Evolutionary conservation across 768 basidiomycete species (phyloP).

Genomic region (Hygrophoropsis aurantiaca): DNA sequence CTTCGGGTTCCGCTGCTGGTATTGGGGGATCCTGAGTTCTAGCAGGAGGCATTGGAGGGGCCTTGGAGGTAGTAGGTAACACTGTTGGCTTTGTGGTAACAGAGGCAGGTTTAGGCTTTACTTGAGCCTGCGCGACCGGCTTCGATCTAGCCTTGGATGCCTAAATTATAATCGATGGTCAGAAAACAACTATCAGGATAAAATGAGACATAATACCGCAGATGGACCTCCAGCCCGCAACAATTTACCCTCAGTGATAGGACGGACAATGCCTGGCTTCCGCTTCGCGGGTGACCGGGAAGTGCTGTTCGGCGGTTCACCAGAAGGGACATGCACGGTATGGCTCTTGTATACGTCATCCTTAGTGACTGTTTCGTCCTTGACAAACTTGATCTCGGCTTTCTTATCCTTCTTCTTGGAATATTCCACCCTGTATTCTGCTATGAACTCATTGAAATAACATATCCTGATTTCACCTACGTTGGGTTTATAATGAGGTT

Average conservation of each 20-base stretch:
- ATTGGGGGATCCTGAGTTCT: slow-evolving; percentile 50
- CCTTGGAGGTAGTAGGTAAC: slow-evolving; percentile 26
- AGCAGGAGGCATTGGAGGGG: slow-evolving; percentile 42
- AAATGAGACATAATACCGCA: slow-evolving; percentile 32
- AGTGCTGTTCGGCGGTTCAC: slow-evolving; percentile 78
- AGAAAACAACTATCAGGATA: background rate
- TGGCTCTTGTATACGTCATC: slow-evolving; percentile 94
- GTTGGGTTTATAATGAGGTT: slow-evolving; percentile 71
- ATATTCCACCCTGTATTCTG: slow-evolving; percentile 69
- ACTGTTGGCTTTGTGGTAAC: slow-evolving; percentile 32
- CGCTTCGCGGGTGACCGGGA: slow-evolving; percentile 85
- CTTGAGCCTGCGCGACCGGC: slow-evolving; percentile 51
- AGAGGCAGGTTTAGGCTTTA: slow-evolving; percentile 44
- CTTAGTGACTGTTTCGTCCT: slow-evolving; percentile 79
- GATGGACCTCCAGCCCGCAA: slow-evolving; percentile 77
- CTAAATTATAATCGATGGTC: slow-evolving; percentile 25
- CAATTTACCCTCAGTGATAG: slow-evolving; percentile 83
- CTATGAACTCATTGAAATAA: background rate
- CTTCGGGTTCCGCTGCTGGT: slow-evolving; percentile 49
- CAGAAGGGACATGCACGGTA: slow-evolving; percentile 81
- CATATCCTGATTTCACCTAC: slow-evolving; percentile 46
- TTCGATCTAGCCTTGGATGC: slow-evolving; percentile 47
- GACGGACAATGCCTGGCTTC: slow-evolving; percentile 83
- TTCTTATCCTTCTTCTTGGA: slow-evolving; percentile 97
- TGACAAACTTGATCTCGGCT: slow-evolving; percentile 80